Base-by-base conservation (phyloP, 2,329 filamentous ascomycete genomes). In the Aspergillus sp. region DNA sequence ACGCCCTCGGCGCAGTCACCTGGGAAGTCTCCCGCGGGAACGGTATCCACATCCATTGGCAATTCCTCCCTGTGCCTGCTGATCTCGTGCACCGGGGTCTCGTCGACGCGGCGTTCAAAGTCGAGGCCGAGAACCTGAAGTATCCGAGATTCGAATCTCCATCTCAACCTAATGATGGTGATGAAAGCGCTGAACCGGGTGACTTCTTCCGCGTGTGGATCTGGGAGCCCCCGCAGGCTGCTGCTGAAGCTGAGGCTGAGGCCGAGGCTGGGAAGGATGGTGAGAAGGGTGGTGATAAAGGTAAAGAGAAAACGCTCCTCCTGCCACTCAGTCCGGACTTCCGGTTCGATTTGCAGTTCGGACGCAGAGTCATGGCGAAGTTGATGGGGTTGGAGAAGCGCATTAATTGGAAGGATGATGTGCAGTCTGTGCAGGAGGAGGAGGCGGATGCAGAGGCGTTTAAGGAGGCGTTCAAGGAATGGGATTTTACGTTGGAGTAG, bases 21-120 rank as follows among this genome's bases (percentile, higher is more conserved):
- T 99, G 92, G 87, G 95, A 98, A 78, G 93, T 99, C 69, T 94
- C 89, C 72, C 89, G 92, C 54, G 83, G 82, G 4, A 85, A 85
- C 55, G 92, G 95, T 57, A 88, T 98, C 58, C 95, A 99, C 73
- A 84, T 89, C 1, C 94, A 98, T 72, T 97, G 93, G 95, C 96
- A 99, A 76, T 90, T 96, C 67, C 80, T 98, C 30, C 92, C 95
- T 0, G 81, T 96, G 0, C 85, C 90, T 0, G 80, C 84, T 0
- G 83, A 89, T 9, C 79, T 91, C 48, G 84, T 97, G 54, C 80
- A 78, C 19, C 87, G 87, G 50, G 90, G 91, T 0, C 81, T 96
- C 1, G 91, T 96, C 0, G 92, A 97, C 74, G 91, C 91, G 0
- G 94, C 89, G 0, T 97, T 99, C 79, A 89, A 89, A 56, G 91